Evolutionary conservation across 257 asterid genomes (phyloP).

Genomic region (Catharanthus roseus): DNA sequence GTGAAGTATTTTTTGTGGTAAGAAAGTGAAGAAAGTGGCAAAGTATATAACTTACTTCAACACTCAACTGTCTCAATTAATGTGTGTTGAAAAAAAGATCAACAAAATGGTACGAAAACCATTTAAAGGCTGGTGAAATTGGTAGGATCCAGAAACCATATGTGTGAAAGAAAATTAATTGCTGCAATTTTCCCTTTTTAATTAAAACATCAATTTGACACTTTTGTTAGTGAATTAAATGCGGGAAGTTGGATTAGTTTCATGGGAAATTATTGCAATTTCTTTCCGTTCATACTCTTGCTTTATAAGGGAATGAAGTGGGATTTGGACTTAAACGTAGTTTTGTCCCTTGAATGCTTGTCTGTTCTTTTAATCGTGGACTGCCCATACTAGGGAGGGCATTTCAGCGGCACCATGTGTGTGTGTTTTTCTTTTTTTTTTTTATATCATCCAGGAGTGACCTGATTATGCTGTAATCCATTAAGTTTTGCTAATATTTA

Average conservation of each 20-base stretch:
- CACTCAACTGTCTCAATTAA: constrained; percentile 39
- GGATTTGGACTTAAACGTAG: not conserved
- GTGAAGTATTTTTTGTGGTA: not conserved
- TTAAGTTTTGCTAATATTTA: no score
- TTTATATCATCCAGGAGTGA: no score
- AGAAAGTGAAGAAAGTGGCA: constrained; percentile 5
- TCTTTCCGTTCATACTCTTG: not conserved
- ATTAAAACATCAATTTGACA: not conserved
- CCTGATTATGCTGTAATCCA: no score
- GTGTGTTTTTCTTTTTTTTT: no score
- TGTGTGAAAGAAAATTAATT: constrained; percentile 3
- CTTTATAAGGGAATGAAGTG: not conserved
- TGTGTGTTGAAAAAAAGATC: constrained; percentile 13
- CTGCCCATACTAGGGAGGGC: not conserved
- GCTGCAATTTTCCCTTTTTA: not conserved
- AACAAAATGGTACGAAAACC: constrained; percentile 14
- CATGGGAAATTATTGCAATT: not conserved
- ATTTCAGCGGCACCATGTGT: no score
- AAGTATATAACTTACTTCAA: constrained; percentile 9
- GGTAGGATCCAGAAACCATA: constrained; percentile 16
- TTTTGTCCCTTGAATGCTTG: not conserved
- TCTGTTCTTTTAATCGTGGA: not conserved
- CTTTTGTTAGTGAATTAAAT: not conserved
- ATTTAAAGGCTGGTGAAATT: constrained; percentile 18
- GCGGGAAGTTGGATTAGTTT: not conserved